These are phyloP conservation scores for Macrophomina pseudophaseolina DNA, from an alignment of 2,329 filamentous ascomycete genomes.

Conservation along the genomic window DNA sequence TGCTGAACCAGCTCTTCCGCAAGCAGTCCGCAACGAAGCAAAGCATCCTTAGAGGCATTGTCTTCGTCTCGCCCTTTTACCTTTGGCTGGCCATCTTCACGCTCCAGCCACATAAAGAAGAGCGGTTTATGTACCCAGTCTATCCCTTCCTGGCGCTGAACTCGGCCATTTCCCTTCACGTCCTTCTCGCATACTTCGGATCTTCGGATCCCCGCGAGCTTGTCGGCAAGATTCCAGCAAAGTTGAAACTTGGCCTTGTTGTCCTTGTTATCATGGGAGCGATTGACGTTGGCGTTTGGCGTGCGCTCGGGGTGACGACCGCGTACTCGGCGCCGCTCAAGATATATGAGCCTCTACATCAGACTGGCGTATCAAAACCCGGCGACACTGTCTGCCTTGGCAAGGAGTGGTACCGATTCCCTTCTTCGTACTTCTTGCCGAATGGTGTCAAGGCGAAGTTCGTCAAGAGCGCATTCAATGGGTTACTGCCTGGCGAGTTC, in stretches of 20 bases:
- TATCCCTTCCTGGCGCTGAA: conserved; percentile 92
- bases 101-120: conserved; percentile 93
- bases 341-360: conserved; percentile 70
- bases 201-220: conserved; percentile 70
- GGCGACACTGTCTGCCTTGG: conserved; percentile 83
- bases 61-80: conserved; percentile 87
- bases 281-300: conserved; percentile 69
- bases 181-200: conserved; percentile 76
- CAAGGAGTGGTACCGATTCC: conserved; percentile 99
- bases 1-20: conserved; percentile 71
- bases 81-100: conserved; percentile 94
- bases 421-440: conserved; percentile 89
- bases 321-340: conserved; percentile 82
- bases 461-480: conserved; percentile 85
- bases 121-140: conserved; percentile 96
- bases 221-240: conserved; percentile 72
- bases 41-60: conserved; percentile 73
- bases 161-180: conserved; percentile 82
- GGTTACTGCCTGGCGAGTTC: conserved; percentile 89
- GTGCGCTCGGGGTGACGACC: conserved; percentile 76
- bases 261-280: conserved; percentile 66
- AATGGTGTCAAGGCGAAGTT: conserved; percentile 85
- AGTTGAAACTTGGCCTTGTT: conserved; percentile 72
- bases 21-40: conserved; percentile 67
- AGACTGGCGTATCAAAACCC: conserved; percentile 57